Conservation (phyloP, 345 rosid genomes). For the Syzygium oleosum region DNA sequence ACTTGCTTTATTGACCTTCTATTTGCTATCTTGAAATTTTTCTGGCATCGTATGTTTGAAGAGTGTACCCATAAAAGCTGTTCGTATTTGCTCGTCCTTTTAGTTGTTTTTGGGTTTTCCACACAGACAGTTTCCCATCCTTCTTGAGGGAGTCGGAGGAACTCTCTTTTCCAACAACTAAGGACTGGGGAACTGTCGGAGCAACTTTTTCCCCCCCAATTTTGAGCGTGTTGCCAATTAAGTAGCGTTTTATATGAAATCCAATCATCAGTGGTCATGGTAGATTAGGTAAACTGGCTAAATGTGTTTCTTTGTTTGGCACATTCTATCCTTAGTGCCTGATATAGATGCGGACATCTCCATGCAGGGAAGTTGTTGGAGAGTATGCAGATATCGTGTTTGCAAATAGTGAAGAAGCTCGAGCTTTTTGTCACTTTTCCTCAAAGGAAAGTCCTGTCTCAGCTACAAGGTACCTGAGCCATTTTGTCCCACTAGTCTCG, state of each 20-base stretch:
- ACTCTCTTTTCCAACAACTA: background rate
- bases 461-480: constrained; percentile 80
- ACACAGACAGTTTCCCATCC: background rate
- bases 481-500: constrained; percentile 81
- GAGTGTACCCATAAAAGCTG: background rate
- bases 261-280: background rate
- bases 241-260: background rate
- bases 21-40: background rate
- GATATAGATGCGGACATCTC: background rate
- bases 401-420: constrained; percentile 86
- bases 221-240: background rate
- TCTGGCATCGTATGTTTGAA: background rate
- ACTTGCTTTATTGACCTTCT: background rate
- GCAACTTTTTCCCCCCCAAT: background rate
- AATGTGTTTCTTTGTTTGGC: background rate
- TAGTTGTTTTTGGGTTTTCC: background rate
- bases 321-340: background rate
- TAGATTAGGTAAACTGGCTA: background rate
- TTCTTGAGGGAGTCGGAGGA: background rate
- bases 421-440: constrained; percentile 75
- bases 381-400: constrained; percentile 75
- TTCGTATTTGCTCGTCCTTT: background rate
- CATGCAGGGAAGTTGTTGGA: constrained; percentile 72
- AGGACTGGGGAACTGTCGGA: background rate
- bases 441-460: constrained; percentile 61